Percentiles rank a stretch among this genome's conserved stretches.
Evolutionary conservation across 176 grass and related monocot genomes (phyloP).

Genomic region (Pontederia crassipes): DNA sequence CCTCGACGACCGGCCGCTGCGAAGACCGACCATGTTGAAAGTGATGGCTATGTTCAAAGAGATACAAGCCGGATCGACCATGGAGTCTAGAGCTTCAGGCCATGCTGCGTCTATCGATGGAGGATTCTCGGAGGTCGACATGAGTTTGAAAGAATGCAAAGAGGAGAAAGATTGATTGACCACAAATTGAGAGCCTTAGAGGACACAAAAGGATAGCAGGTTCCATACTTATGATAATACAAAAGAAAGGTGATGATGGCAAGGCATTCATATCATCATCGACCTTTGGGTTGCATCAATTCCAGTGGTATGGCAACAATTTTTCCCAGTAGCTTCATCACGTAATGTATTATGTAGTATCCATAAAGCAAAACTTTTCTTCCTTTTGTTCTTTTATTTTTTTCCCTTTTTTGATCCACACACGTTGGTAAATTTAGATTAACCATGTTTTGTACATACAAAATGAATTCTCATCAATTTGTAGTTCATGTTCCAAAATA

Average conservation of each 20-base stretch:
- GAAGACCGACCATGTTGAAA: constrained; percentile 18
- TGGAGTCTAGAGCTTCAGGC: background rate
- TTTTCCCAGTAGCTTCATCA: constrained; percentile 4
- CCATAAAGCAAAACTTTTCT: background rate
- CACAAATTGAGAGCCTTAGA: background rate
- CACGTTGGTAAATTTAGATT: background rate
- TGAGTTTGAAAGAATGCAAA: constrained; percentile 19
- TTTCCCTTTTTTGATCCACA: background rate
- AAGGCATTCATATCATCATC: background rate
- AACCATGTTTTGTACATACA: constrained; percentile 7
- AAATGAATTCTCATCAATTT: constrained; percentile 8
- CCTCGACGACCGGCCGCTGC: constrained; percentile 11
- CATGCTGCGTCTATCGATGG: background rate
- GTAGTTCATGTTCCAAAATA: background rate
- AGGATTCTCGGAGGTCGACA: constrained; percentile 9
- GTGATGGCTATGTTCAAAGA: constrained; percentile 25
- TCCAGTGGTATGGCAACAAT: background rate
- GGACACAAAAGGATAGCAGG: too few relatives aligned
- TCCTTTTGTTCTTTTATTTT: background rate
- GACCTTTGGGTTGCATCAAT: background rate
- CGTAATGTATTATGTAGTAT: constrained; percentile 9
- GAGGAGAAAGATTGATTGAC: background rate
- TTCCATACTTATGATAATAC: too few relatives aligned
- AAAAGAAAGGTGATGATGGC: too few relatives aligned
- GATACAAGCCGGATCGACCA: constrained; percentile 14